Conservation (phyloP, 345 rosid species). For the Salix arbutifolia region DNA sequence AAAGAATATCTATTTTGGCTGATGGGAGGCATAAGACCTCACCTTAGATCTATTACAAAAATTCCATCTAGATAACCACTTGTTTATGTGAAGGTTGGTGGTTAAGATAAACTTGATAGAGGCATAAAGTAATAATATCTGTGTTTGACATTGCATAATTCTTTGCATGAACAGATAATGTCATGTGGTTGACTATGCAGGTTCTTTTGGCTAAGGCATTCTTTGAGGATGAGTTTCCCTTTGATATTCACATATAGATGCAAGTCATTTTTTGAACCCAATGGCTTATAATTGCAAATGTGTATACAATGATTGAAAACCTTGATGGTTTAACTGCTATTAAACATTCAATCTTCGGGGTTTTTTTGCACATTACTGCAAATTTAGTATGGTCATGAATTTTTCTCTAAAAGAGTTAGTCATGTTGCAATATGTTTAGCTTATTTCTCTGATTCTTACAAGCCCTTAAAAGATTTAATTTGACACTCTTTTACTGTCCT, state of each 20-base stretch:
- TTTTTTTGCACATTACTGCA: background rate
- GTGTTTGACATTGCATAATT: background rate
- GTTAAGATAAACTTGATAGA: no score
- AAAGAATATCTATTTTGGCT: no score
- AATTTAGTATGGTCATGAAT: background rate
- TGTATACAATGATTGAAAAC: background rate
- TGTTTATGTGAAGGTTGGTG: no score
- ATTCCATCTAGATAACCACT: no score
- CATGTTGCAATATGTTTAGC: background rate
- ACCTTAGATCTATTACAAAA: no score
- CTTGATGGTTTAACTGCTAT: background rate
- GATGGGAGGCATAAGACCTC: no score
- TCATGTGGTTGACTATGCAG: constrained; percentile 14
- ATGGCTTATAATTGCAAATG: background rate
- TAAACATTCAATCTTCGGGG: background rate
- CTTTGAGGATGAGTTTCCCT: background rate
- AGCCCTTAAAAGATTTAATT: background rate
- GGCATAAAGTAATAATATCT: background rate
- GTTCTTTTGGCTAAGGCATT: constrained; percentile 12
- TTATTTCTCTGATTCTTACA: background rate
- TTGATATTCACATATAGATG: background rate
- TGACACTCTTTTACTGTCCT: background rate
- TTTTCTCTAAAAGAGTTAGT: background rate
- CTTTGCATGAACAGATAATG: background rate
- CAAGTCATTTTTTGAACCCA: background rate